Evolutionary conservation across 2,329 filamentous ascomycete genomes (phyloP).

Genomic region (Trichoderma koningiopsis): DNA sequence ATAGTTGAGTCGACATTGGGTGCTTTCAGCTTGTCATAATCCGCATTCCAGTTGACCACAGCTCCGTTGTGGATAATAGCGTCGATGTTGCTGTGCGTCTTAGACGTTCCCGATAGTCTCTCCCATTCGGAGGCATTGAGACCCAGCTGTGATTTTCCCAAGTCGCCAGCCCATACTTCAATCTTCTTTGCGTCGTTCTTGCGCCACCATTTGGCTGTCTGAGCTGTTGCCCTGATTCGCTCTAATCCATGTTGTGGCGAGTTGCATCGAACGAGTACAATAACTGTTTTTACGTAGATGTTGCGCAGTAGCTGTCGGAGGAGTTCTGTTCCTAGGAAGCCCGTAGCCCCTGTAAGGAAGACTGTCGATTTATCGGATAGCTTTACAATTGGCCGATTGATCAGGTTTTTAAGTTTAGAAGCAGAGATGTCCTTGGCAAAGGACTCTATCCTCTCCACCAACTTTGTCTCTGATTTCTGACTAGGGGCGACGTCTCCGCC

Average conservation of each 20-base stretch:
- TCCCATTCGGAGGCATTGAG: conserved; percentile 7
- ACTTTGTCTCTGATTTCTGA: not conserved
- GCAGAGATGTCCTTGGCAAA: not conserved
- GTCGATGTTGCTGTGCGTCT: conserved; percentile 46
- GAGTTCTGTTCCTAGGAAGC: conserved; percentile 19
- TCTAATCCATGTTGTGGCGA: conserved; percentile 12
- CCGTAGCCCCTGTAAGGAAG: conserved; percentile 21
- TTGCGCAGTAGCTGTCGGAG: conserved; percentile 17
- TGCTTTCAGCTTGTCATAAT: conserved; percentile 69
- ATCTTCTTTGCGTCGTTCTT: conserved; percentile 9
- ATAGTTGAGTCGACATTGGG: conserved; percentile 63
- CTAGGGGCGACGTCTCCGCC: not conserved
- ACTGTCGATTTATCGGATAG: not conserved
- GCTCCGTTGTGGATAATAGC: conserved; percentile 81
- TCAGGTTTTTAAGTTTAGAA: not conserved
- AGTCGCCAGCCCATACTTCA: conserved; percentile 19
- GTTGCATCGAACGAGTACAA: conserved; percentile 13
- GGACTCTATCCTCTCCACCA: not conserved
- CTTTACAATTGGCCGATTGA: not conserved
- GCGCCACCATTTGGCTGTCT: conserved; percentile 15
- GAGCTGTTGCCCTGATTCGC: conserved; percentile 3
- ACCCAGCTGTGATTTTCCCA: not conserved
- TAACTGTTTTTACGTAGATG: not conserved
- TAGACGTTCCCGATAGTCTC: conserved; percentile 5
- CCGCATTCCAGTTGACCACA: conserved; percentile 76